Conservation (phyloP, 2,329 filamentous ascomycete genomes). For the Teratosphaeria epicoccoides region DNA sequence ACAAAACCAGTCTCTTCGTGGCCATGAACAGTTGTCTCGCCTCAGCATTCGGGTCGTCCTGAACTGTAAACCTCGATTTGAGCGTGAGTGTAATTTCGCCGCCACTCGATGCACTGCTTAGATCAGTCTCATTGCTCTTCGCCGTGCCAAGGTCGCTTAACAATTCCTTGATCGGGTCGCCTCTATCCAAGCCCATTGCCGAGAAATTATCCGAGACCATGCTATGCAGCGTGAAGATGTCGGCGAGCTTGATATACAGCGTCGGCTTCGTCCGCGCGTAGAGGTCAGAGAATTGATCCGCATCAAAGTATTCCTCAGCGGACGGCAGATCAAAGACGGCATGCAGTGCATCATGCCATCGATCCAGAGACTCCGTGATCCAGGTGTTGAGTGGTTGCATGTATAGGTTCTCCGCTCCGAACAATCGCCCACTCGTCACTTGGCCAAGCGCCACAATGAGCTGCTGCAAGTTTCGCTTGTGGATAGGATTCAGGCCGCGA, state of each 20-base stretch:
- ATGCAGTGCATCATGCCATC: slow-evolving; percentile 64
- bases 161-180: slow-evolving; percentile 83
- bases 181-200: slow-evolving; percentile 64
- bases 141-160: slow-evolving; percentile 89
- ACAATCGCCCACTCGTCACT: slow-evolving; percentile 75
- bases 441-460: slow-evolving; percentile 88
- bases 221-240: slow-evolving; percentile 93
- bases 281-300: slow-evolving; percentile 96
- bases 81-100: slow-evolving; percentile 26
- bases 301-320: slow-evolving; percentile 87
- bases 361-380: slow-evolving; percentile 71
- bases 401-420: slow-evolving; percentile 91
- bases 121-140: slow-evolving; percentile 87
- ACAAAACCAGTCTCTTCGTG: slow-evolving; percentile 91
- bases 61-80: slow-evolving; percentile 25
- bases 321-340: slow-evolving; percentile 70
- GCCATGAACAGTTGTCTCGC: slow-evolving; percentile 94
- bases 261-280: slow-evolving; percentile 95
- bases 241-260: slow-evolving; percentile 97
- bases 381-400: slow-evolving; percentile 91
- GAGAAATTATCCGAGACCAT: slow-evolving; percentile 71
- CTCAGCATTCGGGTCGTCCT: slow-evolving; percentile 74
- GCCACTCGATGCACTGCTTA: slow-evolving; percentile 22
- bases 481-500: slow-evolving; percentile 74
- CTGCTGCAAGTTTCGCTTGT: slow-evolving; percentile 84